Conservation (phyloP, 2,329 filamentous ascomycete genomes). For the Sarocladiaceae sp. region DNA sequence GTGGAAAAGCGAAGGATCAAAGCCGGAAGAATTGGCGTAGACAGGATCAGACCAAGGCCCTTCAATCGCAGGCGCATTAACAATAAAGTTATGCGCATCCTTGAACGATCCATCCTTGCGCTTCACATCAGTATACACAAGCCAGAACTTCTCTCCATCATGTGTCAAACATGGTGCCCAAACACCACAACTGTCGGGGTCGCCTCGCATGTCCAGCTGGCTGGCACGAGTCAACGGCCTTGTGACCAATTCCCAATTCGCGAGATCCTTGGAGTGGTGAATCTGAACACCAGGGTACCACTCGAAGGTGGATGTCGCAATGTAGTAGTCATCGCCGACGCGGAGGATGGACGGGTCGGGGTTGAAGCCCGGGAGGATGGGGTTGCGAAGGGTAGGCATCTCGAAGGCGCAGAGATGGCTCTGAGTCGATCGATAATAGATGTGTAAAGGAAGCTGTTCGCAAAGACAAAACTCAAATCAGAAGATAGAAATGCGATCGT, state of each 20-base stretch:
- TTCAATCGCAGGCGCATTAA: conserved; percentile 46
- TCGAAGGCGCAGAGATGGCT: conserved; percentile 8
- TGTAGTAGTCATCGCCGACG: conserved; percentile 50
- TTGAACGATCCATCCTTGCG: conserved; percentile 64
- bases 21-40: conserved; percentile 57
- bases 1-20: conserved; percentile 58
- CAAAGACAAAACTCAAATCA: no score
- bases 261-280: conserved; percentile 48
- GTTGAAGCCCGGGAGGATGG: conserved; percentile 54
- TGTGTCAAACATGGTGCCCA: conserved; percentile 63
- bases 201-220: conserved; percentile 54
- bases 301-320: conserved; percentile 52
- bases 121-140: conserved; percentile 64
- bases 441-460: no score
- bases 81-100: conserved; percentile 61
- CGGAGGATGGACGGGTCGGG: conserved; percentile 50
- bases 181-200: conserved; percentile 57
- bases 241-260: conserved; percentile 45
- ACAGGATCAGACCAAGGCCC: conserved; percentile 60
- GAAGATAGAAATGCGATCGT: not conserved
- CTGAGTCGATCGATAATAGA: not conserved
- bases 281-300: conserved; percentile 54
- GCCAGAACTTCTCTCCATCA: conserved; percentile 56
- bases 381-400: conserved; percentile 48
- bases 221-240: conserved; percentile 45